Conservation (phyloP, 257 asterid species). For the Salvia miltiorrhiza region DNA sequence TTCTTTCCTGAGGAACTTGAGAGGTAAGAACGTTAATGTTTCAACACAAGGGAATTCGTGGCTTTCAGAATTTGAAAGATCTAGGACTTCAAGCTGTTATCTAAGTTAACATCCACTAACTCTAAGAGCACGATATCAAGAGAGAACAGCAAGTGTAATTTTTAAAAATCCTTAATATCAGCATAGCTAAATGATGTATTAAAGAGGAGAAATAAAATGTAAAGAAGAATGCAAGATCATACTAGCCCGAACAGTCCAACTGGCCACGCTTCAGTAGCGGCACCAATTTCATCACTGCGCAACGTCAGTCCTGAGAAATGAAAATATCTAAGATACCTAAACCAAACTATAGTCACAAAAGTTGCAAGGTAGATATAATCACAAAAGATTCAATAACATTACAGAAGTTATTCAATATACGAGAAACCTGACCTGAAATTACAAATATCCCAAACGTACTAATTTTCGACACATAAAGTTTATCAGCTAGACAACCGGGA, state of each 20-base stretch:
- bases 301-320: constrained; percentile 63
- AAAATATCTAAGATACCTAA: constrained; percentile 15
- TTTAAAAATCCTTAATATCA: background rate
- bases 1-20: constrained; percentile 9
- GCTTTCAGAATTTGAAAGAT: background rate
- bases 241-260: constrained; percentile 94
- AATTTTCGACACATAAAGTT: constrained; percentile 59
- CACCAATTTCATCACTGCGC: constrained; percentile 78
- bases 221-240: constrained; percentile 31
- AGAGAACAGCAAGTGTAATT: constrained; percentile 14
- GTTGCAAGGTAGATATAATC: too few species aligned
- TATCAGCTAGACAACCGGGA: constrained; percentile 86
- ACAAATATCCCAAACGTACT: constrained; percentile 87
- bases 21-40: background rate
- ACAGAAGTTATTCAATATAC: background rate
- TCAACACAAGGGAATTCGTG: constrained; percentile 2
- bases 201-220: background rate
- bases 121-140: constrained; percentile 2
- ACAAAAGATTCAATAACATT: background rate
- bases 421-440: constrained; percentile 58
- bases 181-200: background rate
- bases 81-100: background rate
- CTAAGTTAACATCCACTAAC: background rate
- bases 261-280: constrained; percentile 95
- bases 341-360: background rate